Conservation (phyloP, 805 yeast genomes). For the Scheffersomyces stipitis region DNA sequence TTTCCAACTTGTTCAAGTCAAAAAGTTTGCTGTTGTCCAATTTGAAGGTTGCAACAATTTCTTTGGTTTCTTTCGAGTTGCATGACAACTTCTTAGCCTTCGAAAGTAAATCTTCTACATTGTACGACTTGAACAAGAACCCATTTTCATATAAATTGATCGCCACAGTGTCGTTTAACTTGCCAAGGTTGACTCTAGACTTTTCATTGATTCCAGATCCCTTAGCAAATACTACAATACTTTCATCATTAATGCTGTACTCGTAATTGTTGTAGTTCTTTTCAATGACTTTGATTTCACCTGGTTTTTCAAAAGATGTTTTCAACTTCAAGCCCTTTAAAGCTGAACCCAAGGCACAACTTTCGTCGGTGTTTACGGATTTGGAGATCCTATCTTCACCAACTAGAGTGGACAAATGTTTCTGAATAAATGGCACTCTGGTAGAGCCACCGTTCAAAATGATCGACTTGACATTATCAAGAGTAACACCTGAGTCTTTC, state of each 20-base stretch:
- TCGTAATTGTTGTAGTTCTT: conserved; percentile 51
- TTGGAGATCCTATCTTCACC: conserved; percentile 67
- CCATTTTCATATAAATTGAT: conserved; percentile 42
- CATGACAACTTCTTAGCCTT: conserved; percentile 42
- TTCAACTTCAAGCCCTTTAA: conserved; percentile 69
- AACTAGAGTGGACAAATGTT: conserved; percentile 50
- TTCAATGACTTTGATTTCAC: conserved; percentile 58
- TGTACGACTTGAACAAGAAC: conserved; percentile 26
- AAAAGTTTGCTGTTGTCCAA: conserved; percentile 53
- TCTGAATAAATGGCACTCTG: conserved; percentile 85
- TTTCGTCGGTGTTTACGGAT: conserved; percentile 93
- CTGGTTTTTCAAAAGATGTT: conserved; percentile 65
- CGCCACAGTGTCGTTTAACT: conserved; percentile 27
- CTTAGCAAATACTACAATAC: conserved; percentile 42
- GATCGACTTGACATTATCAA: conserved; percentile 56
- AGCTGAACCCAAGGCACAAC: conserved; percentile 89
- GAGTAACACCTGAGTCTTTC: conserved; percentile 24
- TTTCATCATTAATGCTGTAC: conserved; percentile 27
- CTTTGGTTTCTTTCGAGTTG: conserved; percentile 23
- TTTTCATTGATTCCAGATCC: conserved; percentile 42
- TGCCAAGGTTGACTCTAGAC: conserved; percentile 37
- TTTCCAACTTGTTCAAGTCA: conserved; percentile 42
- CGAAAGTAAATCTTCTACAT: conserved; percentile 21
- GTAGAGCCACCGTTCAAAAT: conserved; percentile 89
- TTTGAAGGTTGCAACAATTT: conserved; percentile 40